Base-by-base conservation (phyloP, 2,329 filamentous ascomycete species). In the Cladosporium sp. region DNA sequence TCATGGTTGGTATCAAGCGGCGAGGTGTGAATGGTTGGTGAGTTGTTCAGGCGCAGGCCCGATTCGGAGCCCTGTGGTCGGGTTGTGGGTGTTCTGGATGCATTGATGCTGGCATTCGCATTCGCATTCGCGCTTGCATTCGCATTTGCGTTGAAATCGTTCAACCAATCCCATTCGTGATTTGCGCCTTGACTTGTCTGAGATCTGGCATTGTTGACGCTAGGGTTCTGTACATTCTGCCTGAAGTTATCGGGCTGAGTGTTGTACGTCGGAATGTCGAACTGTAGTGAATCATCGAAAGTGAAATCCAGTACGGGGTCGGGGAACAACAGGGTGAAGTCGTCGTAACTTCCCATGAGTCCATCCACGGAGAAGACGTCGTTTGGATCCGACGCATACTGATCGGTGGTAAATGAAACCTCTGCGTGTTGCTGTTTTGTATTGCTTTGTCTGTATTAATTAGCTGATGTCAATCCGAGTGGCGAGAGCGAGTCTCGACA, bases 281-380 rank as follows among this genome's bases (percentile, higher is more conserved):
- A 55, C 14, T 51, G 38, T 14, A 22, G 19, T 17, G 62, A 57
- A 36, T 65, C 57, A 54, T 66, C 64, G 34, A 69, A 62, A 52
- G 55, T 54, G 45, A 62, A 50, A 19, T 67, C 62, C 17, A 60
- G 51, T 20, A 63, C 50, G 3, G 63, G 51, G n/a, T 68, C 64
- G 9, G 69, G 64, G 4, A 67, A 63, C 60, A 67, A 60, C 17
- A 58, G 56, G 7, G 63, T 62, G 51, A 68, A 68, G 55, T 69
- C 64, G 14, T 67, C 65, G 59, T 67, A 69, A n/a, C 56, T 54
- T 11, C 38, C 40, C 11, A 14, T 17, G 22, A 51, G 28, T 11
- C 22, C 45, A 20, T 58, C 54, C 28, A 34, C 20, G 12, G 52
- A 28, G 52, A 55, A 55, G n/a, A 47, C 22, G 17, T 49, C 51